phyloP scores from a whole-genome alignment of 768 basidiomycete genomes.

The Pholiota conissans region DNA sequence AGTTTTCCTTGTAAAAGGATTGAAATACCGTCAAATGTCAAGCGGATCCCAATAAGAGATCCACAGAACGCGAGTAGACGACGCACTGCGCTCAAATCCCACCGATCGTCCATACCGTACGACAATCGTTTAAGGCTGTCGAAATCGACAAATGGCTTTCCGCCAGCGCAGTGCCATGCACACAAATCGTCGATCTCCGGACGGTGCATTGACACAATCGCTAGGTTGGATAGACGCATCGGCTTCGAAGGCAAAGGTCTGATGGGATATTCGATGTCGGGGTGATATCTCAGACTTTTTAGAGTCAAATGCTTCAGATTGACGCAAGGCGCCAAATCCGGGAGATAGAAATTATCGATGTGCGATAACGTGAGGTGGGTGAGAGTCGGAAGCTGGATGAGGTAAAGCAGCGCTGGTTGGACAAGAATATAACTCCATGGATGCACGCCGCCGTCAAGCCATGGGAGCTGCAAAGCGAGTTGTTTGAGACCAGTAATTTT shows the following conservation, averaged over 20 bases:
- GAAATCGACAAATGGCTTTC: slow-evolving; percentile 9
- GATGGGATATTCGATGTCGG: background rate
- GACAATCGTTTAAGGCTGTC: background rate
- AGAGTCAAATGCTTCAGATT: slow-evolving; percentile 5
- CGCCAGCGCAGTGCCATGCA: background rate
- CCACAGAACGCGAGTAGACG: too few species aligned
- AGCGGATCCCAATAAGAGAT: background rate
- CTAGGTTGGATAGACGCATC: background rate
- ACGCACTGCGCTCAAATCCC: too few species aligned
- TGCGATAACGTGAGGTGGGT: too few species aligned
- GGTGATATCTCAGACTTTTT: background rate
- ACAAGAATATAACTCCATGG: too few species aligned
- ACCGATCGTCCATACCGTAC: background rate
- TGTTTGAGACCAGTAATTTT: too few species aligned
- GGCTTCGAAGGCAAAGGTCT: background rate
- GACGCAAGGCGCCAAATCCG: slow-evolving; percentile 7
- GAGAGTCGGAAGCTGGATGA: too few species aligned
- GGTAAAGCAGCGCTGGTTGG: too few species aligned
- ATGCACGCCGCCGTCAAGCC: too few species aligned
- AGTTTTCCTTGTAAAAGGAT: too few species aligned
- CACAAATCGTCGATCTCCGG: background rate
- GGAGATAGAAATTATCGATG: too few species aligned
- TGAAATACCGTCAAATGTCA: background rate
- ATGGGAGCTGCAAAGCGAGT: too few species aligned
- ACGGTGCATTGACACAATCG: background rate